These are phyloP conservation scores for Suillus placidus DNA, from an alignment of 768 basidiomycete genomes.

Conservation along the genomic window DNA sequence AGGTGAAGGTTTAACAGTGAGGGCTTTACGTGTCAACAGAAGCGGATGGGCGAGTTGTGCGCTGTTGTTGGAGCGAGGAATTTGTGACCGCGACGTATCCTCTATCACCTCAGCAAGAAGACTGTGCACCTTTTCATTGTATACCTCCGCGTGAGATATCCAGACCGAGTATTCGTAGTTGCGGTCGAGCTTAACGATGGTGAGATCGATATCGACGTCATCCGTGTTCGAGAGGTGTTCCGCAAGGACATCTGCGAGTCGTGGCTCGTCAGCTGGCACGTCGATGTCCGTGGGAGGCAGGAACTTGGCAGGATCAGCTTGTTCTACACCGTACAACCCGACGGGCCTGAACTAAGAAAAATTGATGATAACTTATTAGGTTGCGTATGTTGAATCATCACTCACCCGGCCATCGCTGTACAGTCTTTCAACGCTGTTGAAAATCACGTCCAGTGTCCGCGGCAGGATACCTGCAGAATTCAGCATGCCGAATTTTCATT, in stretches of 20 bases:
- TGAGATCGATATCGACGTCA: slow-evolving; percentile 55
- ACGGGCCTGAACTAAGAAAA: slow-evolving; percentile 68
- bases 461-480: slow-evolving; percentile 87
- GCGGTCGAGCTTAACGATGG: slow-evolving; percentile 75
- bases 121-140: slow-evolving; percentile 98
- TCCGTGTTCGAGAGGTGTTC: slow-evolving; percentile 49
- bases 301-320: slow-evolving; percentile 53
- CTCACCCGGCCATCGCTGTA: slow-evolving; percentile 74
- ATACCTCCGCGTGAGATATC: slow-evolving; percentile 94
- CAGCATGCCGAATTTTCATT: too few species aligned
- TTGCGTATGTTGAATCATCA: slow-evolving; percentile 9
- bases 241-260: slow-evolving; percentile 66
- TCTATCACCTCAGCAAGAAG: slow-evolving; percentile 73
- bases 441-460: slow-evolving; percentile 87
- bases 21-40: slow-evolving; percentile 78
- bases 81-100: slow-evolving; percentile 34
- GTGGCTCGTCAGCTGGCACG: slow-evolving; percentile 45
- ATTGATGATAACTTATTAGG: slow-evolving; percentile 13
- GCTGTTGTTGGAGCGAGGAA: slow-evolving; percentile 30
- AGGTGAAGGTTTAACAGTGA: slow-evolving; percentile 83
- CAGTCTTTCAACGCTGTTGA: slow-evolving; percentile 85
- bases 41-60: slow-evolving; percentile 44
- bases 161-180: slow-evolving; percentile 93
- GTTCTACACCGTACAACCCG: slow-evolving; percentile 77
- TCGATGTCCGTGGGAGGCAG: slow-evolving; percentile 44